A percentile compares a stretch with the other conserved stretches of the same genome.
These are phyloP conservation scores for Thermochaetoides dissita DNA, from an alignment of 2,329 filamentous ascomycete species.

Conservation along the genomic window DNA sequence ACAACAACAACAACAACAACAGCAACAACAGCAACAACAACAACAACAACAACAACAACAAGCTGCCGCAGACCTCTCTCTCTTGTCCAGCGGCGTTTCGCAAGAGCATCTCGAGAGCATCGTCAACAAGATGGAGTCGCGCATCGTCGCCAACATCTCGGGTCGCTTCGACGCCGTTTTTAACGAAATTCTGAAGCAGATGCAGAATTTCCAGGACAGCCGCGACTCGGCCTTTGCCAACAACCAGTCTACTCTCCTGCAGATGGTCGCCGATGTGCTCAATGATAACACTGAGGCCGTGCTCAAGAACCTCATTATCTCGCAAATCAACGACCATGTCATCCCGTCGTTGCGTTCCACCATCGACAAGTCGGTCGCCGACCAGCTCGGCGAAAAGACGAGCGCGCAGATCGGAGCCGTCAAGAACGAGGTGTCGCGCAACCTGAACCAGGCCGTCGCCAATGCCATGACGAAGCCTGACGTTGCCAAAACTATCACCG, in stretches of 20 bases:
- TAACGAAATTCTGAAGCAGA: conserved; percentile 43
- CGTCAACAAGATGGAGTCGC: conserved; percentile 38
- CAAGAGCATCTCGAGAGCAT: conserved; percentile 38
- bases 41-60: too few species aligned
- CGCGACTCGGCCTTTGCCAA: conserved; percentile 29
- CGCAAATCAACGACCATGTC: conserved; percentile 61
- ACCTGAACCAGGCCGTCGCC: conserved; percentile 52
- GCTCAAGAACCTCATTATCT: conserved; percentile 59
- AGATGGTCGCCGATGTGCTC: conserved; percentile 45
- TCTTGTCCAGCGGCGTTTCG: conserved; percentile 21
- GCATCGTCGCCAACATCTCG: conserved; percentile 34
- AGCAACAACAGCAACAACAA: too few species aligned
- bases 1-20: too few species aligned
- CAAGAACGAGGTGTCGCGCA: conserved; percentile 57
- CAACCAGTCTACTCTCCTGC: conserved; percentile 48
- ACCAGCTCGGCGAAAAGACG: conserved; percentile 56
- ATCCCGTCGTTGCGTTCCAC: conserved; percentile 60
- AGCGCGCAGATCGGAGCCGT: conserved; percentile 52
- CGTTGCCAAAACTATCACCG: conserved; percentile 56
- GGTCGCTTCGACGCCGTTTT: conserved; percentile 35
- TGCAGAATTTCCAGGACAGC: conserved; percentile 37
- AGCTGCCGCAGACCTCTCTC: conserved; percentile 12
- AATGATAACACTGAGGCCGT: conserved; percentile 56
- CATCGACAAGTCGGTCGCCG: conserved; percentile 53
- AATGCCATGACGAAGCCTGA: conserved; percentile 61